Conservation (phyloP, 306 rosid genomes). For the Macrotyloma uniflorum region DNA sequence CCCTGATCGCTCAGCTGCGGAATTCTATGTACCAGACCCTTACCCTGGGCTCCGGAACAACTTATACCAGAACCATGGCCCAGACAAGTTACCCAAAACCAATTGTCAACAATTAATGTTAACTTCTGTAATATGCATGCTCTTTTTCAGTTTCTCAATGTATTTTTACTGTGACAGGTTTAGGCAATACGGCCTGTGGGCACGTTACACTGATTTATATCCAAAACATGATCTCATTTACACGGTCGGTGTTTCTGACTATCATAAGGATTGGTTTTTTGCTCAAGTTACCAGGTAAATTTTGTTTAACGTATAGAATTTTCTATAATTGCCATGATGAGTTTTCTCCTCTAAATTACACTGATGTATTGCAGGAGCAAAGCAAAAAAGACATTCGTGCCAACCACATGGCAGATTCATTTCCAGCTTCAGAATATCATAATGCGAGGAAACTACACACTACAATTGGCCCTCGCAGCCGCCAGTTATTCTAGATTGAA, state of each 20-base stretch:
- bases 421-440: conserved; percentile 44
- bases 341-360: not conserved
- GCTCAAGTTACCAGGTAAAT: conserved; percentile 61
- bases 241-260: conserved; percentile 39
- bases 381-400: conserved; percentile 34
- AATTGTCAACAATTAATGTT: not conserved
- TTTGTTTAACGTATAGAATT: not conserved
- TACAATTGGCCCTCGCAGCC: conserved; percentile 74
- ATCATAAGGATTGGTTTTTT: conserved; percentile 57
- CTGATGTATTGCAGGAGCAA: conserved; percentile 35
- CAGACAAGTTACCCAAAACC: conserved; percentile 42
- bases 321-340: not conserved
- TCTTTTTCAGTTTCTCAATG: not conserved
- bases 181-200: conserved; percentile 79
- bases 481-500: conserved; percentile 4
- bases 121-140: not conserved
- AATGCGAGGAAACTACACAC: conserved; percentile 54
- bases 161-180: conserved; percentile 42
- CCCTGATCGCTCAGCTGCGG: conserved; percentile 81
- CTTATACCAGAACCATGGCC: conserved; percentile 12
- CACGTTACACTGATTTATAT: conserved; percentile 56
- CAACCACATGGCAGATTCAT: conserved; percentile 73
- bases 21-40: conserved; percentile 68
- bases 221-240: conserved; percentile 56
- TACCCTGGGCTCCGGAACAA: conserved; percentile 50